Conservation (phyloP, 495 filamentous ascomycete species). For the Penicillium lividum region DNA sequence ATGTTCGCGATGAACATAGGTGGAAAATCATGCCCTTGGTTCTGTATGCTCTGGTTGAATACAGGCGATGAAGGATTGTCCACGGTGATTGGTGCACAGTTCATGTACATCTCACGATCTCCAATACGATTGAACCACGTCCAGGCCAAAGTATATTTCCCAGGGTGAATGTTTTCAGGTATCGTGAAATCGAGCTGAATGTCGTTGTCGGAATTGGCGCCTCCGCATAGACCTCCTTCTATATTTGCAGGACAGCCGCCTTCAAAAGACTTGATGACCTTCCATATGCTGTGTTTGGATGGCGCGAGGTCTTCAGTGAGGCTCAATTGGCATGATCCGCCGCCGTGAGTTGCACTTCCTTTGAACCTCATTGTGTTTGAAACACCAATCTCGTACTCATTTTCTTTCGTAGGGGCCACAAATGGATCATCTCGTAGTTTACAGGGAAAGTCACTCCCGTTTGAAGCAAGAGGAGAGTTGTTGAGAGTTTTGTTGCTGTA, state of each 20-base stretch:
- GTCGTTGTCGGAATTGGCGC: constrained; percentile 16
- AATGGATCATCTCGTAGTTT: constrained; percentile 40
- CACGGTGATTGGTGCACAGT: constrained; percentile 68
- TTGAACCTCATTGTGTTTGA: constrained; percentile 26
- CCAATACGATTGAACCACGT: constrained; percentile 87
- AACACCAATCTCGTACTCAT: constrained; percentile 27
- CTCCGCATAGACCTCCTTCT: constrained; percentile 29
- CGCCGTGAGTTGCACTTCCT: constrained; percentile 68
- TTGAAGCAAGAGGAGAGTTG: constrained; percentile 57
- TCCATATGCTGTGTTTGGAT: constrained; percentile 53
- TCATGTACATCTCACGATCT: constrained; percentile 90
- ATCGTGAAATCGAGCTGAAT: constrained; percentile 42
- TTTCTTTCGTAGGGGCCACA: constrained; percentile 19
- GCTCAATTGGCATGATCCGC: constrained; percentile 81
- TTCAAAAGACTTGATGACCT: constrained; percentile 74
- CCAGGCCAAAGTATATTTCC: constrained; percentile 70
- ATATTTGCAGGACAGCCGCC: constrained; percentile 68
- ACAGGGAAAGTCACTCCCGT: constrained; percentile 74
- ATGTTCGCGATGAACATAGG: constrained; percentile 80
- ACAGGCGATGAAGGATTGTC: constrained; percentile 43
- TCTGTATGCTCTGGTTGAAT: constrained; percentile 21
- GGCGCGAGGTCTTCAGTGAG: constrained; percentile 69
- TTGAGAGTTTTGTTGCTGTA: constrained; percentile 51
- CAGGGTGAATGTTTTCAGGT: constrained; percentile 36
- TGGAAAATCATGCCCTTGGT: constrained; percentile 52